Percentiles rank a stretch among this genome's conserved stretches.
Evolutionary conservation across 2,329 filamentous ascomycete genomes (phyloP).

Genomic region (Keithomyces neogunnii): DNA sequence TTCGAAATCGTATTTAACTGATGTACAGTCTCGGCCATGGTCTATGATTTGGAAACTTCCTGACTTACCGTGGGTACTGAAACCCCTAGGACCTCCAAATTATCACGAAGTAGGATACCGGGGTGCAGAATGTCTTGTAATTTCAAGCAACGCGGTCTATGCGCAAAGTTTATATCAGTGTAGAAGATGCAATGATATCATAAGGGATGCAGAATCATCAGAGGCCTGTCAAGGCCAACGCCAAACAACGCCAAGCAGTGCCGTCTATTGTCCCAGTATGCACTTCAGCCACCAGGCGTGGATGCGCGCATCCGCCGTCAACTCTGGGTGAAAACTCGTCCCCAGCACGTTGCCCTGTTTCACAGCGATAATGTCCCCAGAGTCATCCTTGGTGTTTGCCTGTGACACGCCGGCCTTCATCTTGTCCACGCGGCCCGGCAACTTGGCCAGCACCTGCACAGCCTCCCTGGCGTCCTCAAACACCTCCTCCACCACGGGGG

Average conservation of each 20-base stretch:
- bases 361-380: slow-evolving; percentile 78
- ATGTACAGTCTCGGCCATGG: too few species aligned
- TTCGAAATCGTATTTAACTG: too few species aligned
- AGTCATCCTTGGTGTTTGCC: slow-evolving; percentile 30
- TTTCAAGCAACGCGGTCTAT: slow-evolving; percentile 2
- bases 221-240: not conserved
- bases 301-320: slow-evolving; percentile 81
- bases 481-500: slow-evolving; percentile 83
- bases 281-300: slow-evolving; percentile 79
- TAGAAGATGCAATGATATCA: not conserved
- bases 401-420: slow-evolving; percentile 28
- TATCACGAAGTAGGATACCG: not conserved
- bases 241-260: slow-evolving; percentile 8
- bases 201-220: not conserved
- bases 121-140: not conserved
- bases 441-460: slow-evolving; percentile 44
- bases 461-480: slow-evolving; percentile 34
- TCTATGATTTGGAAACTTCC: too few species aligned
- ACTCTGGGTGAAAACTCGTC: slow-evolving; percentile 90
- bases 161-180: not conserved
- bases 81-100: not conserved
- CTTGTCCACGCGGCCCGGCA: slow-evolving; percentile 33
- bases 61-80: too few species aligned
- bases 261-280: slow-evolving; percentile 41
- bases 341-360: slow-evolving; percentile 87